Base-by-base conservation (phyloP, 2,329 filamentous ascomycete species). In the Nakataea oryzae region DNA sequence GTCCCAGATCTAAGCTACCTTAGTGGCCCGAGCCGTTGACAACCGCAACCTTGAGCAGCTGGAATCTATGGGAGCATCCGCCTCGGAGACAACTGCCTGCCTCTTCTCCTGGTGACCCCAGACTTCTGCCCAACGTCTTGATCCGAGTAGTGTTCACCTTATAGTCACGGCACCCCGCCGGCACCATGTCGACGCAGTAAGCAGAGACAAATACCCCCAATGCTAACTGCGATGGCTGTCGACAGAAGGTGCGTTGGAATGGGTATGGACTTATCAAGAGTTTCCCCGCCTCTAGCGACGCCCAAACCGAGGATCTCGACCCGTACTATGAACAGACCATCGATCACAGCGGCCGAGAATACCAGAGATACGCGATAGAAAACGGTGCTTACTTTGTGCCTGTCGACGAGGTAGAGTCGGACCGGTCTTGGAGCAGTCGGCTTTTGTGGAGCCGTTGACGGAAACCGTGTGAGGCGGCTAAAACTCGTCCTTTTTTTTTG, bases 311-410 rank as follows among this genome's bases (percentile, higher is more conserved):
- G 63, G 76, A 79, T 66, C 74, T 89, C 67, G 85, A 88, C 72
- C 79, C 81, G 62, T 74, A 75, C 57, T 84, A 83, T 69, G 76
- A 82, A 66, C 81, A 87, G 68, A 86, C 82, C 6, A 74, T 88
- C 63, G 76, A 78, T 21, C 76, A 86, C 66, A 78, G 86, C 71
- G 85, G 85, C 64, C 81, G 89, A 70, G 79, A 81, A 58, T 91
- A 85, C 71, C 88, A 91, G 66, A 80, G 81, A 69, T 86, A 87
- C 74, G 81, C 88, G 26, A 72, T 91, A 61, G 80, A 86, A 32
- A 84, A 87, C 66, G 78, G 77, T 47, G 81, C 84, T 65, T 89
- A 89, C 70, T 87, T 89, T 67, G 83, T 78, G 57, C 89, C 89
- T 11, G 78, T 89, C 63, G 89, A 91, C 70, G 87, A 90, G 79